Base-by-base conservation (phyloP, 192 early-diverging fungal species). In the Coemansia aciculifera region DNA sequence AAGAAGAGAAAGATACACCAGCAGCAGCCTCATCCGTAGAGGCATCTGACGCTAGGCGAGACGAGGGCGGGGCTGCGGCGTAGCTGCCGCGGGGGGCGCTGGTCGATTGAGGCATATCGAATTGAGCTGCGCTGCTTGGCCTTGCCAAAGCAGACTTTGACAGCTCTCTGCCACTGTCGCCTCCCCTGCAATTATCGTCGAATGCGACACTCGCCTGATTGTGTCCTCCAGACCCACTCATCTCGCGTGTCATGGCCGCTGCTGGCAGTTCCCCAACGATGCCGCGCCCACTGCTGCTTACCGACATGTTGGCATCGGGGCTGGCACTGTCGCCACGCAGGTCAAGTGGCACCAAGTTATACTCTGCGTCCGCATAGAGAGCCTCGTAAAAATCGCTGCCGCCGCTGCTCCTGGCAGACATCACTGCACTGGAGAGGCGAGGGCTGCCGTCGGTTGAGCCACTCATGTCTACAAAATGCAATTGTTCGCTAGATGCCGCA, bases 311-410 rank as follows among this genome's bases (percentile, higher is more conserved):
- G 54, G 54, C 54, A 13, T 57, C 54, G 54, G 54, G 54, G 31
- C 54, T 34, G 54, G 54, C 54, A 17, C 31, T n/a, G 54, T 57
- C 54, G 27, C 54, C 54, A 57, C 54, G 54, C 54, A 57, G 54
- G 31, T 31, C 17, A 1, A 57, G 54, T 32, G 54, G 54, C 54
- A 57, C 54, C 17, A 57, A 32, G 34, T 57, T 57, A n/a, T 57
- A 57, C 13, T 57, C 54, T 32, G 54, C 27, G 29, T 57, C 54
- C 29, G 54, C 54, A 34, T 57, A 57, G 31, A 57, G 54, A 7
- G 54, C 54, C 31, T 57, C 54, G 31, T 57, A 57, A 32, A 57
- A 57, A n/a, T 57, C 54, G 54, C 54, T 57, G 29, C 54, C 54
- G 31, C 29, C 54, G 29, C 54, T 57, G 31, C 54, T 57, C 54